Conservation (phyloP, 257 asterid genomes). For the Coffea eugenioides region DNA sequence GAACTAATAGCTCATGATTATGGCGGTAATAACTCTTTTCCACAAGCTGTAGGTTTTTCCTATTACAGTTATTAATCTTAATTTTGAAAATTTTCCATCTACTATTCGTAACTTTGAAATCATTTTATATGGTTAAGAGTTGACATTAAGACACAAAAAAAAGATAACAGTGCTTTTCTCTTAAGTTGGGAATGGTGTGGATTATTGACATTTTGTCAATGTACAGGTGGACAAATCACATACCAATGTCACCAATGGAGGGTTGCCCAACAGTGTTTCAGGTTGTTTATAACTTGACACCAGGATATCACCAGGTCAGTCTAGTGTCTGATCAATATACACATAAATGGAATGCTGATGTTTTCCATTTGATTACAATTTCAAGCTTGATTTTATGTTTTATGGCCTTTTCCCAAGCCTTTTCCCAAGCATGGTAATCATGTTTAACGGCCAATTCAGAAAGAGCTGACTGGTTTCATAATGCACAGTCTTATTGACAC, state of each 20-base stretch:
- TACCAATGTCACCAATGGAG: constrained; percentile 66
- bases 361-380: background rate
- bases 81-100: background rate
- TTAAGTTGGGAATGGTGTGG: background rate
- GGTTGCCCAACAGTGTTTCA: constrained; percentile 78
- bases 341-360: background rate
- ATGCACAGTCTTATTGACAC: background rate
- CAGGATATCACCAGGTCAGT: constrained; percentile 73
- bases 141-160: background rate
- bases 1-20: background rate
- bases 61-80: background rate
- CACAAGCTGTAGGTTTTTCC: background rate
- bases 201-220: constrained; percentile 14
- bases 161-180: background rate
- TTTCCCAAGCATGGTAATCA: background rate
- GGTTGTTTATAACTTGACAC: constrained; percentile 50
- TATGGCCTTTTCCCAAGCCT: background rate
- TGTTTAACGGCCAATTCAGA: background rate
- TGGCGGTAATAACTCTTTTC: background rate
- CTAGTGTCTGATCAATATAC: background rate
- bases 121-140: background rate
- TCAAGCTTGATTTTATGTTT: too few species aligned
- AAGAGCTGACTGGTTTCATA: background rate
- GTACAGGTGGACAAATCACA: constrained; percentile 60
- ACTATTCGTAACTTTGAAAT: background rate